Percentiles rank a stretch among this genome's conserved stretches.
These are phyloP conservation scores for Ogataea angusta DNA, from an alignment of 805 yeast species.

Conservation along the genomic window DNA sequence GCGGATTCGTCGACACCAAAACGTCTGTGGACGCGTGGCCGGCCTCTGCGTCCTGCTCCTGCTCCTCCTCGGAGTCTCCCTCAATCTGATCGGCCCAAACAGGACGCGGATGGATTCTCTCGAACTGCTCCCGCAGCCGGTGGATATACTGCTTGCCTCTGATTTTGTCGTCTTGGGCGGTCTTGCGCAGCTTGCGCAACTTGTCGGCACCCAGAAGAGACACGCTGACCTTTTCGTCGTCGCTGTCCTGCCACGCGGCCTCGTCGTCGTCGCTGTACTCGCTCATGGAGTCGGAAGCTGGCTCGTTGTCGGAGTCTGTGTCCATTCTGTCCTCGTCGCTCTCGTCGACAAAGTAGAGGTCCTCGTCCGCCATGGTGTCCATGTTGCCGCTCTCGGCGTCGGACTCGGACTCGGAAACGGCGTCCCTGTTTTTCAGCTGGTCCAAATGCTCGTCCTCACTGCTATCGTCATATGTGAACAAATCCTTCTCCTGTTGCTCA, in stretches of 20 bases:
- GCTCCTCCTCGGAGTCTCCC: constrained; percentile 46
- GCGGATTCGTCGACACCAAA: constrained; percentile 30
- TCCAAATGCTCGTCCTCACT: constrained; percentile 33
- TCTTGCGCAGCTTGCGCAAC: constrained; percentile 66
- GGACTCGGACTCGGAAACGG: constrained; percentile 29
- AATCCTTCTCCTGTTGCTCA: constrained; percentile 36
- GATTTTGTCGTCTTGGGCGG: constrained; percentile 37
- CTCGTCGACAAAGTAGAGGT: constrained; percentile 54
- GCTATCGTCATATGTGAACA: constrained; percentile 24
- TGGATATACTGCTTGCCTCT: constrained; percentile 33
- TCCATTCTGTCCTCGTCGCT: constrained; percentile 35
- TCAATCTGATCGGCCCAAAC: constrained; percentile 67
- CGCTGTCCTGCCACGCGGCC: constrained; percentile 83
- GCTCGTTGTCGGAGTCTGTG: constrained; percentile 28
- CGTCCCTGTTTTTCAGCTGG: constrained; percentile 44
- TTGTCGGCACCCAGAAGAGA: constrained; percentile 58
- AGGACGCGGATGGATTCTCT: constrained; percentile 75
- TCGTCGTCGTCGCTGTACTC: constrained; percentile 26
- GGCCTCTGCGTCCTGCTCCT: constrained; percentile 13
- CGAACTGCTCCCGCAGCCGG: constrained; percentile 58
- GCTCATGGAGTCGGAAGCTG: constrained; percentile 30
- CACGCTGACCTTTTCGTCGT: constrained; percentile 71
- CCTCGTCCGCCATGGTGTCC: constrained; percentile 33
- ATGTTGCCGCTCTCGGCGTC: constrained; percentile 32
- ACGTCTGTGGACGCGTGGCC: constrained; percentile 18